A percentile compares a stretch with the other conserved stretches of the same genome.
Evolutionary conservation across 2,329 filamentous ascomycete genomes (phyloP).

Genomic region (Penicillium occitanis): DNA sequence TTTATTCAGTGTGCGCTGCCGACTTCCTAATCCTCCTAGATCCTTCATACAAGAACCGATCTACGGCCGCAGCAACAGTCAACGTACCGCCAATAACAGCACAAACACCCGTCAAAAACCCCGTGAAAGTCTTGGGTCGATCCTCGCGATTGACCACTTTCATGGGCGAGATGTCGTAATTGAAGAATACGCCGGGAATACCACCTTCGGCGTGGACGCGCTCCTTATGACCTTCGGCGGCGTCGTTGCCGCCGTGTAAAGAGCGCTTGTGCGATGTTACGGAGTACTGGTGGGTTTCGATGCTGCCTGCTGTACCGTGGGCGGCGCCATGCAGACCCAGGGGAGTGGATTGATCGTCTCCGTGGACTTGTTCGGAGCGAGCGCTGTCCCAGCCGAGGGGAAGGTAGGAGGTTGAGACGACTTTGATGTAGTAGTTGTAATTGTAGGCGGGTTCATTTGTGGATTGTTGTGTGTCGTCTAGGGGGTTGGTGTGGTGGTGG

Average conservation of each 20-base stretch:
- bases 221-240: constrained; percentile 86
- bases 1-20: constrained; percentile 54
- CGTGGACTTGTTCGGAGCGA: constrained; percentile 40
- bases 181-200: constrained; percentile 98
- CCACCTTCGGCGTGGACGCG: constrained; percentile 84
- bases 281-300: constrained; percentile 98
- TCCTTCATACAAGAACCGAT: constrained; percentile 89
- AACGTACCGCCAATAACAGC: constrained; percentile 92
- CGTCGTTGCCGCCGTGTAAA: constrained; percentile 77
- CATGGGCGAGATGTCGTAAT: constrained; percentile 99
- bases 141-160: constrained; percentile 98
- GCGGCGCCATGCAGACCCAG: constrained; percentile 70
- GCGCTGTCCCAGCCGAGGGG: constrained; percentile 82
- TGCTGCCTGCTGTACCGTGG: constrained; percentile 67
- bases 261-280: constrained; percentile 96
- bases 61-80: constrained; percentile 90
- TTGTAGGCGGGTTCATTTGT: constrained; percentile 85
- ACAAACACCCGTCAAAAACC: constrained; percentile 91
- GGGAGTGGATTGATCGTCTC: constrained; percentile 54
- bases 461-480: constrained; percentile 75
- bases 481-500: constrained; percentile 81
- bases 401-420: constrained; percentile 92
- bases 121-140: constrained; percentile 81
- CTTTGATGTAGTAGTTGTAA: constrained; percentile 99
- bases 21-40: constrained; percentile 82